Evolutionary conservation across 768 basidiomycete genomes (phyloP), one percentile per base, ranked within the genome.

Genomic region (Podaxis rugospora): DNA sequence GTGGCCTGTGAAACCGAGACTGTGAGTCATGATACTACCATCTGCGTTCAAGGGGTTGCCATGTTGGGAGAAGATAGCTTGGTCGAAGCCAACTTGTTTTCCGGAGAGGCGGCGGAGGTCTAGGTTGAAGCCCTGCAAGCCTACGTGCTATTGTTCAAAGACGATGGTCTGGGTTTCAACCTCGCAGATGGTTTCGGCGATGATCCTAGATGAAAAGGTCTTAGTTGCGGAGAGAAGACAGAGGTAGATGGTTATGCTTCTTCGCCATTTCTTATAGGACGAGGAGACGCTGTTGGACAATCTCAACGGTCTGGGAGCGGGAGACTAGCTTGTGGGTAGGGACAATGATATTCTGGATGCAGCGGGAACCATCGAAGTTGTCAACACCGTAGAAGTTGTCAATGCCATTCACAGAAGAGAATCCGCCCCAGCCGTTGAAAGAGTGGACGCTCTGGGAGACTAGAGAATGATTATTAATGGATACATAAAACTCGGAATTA

Each of bases 251-350:
- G 40, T 46, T 67, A 62, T 55, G 79, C 79, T 70, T 74, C 70
- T 80, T 80, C 40, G 77, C 78, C 71, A 80, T 75, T 67, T 81
- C 79, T 59, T 75, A 74, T 35, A 80, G 69, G 56, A 82, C 73
- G 39, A 76, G 70, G 35, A 81, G 74, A 5, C 75, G 72, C 61
- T 82, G 80, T 61, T 82, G 80, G 55, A 80, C 71, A 68, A 82
- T 76, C 55, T 69, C 69, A 53, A 79, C 64, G 39, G 66, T 63
- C 64, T 74, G 67, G 21, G 70, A 67, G 59, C 72, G 75, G 71
- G 78, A 80, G 50, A 78, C 78, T 23, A 80, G 59, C 47, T 76
- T 69, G 14, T 75, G 61, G 61, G 74, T 69, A 7, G 75, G 70
- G 55, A 79, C 63, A 36, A 70, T 68, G 65, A 68, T 67, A 3